A percentile compares a stretch with the other conserved stretches of the same genome.
Evolutionary conservation across 371 early-diverging fungal species (phyloP).

Genomic region (Circinella umbellata): DNA sequence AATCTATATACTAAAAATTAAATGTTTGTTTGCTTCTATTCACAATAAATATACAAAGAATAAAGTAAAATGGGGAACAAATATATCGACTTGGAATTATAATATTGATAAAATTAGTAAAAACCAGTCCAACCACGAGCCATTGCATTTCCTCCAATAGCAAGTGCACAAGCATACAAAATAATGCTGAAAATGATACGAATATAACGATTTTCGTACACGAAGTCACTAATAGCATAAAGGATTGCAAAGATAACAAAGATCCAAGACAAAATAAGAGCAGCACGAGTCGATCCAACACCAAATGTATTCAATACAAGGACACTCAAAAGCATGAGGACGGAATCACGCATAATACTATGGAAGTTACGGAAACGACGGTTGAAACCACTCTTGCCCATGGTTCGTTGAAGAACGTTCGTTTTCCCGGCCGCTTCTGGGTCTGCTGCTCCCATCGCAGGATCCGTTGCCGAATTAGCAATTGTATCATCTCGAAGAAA

Average conservation of each 20-base stretch:
- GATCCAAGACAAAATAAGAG: constrained; percentile 50
- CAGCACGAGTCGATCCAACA: constrained; percentile 43
- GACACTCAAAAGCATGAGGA: constrained; percentile 39
- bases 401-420: background rate
- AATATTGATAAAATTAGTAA: background rate
- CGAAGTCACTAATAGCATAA: constrained; percentile 37
- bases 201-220: constrained; percentile 38
- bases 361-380: constrained; percentile 27
- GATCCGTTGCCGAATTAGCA: background rate
- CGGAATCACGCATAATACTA: constrained; percentile 38
- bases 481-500: constrained; percentile 9
- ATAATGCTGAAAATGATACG: constrained; percentile 38
- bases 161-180: constrained; percentile 43
- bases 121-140: constrained; percentile 30
- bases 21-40: no score
- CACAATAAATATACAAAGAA: no score
- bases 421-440: constrained; percentile 2
- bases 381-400: background rate
- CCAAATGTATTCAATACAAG: constrained; percentile 47
- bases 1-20: no score
- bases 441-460: constrained; percentile 6
- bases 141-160: constrained; percentile 45
- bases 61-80: no score
- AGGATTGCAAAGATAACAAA: constrained; percentile 48
- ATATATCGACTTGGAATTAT: no score